Conservation (phyloP, 2,329 filamentous ascomycete genomes). For the Colletotrichum magnum region DNA sequence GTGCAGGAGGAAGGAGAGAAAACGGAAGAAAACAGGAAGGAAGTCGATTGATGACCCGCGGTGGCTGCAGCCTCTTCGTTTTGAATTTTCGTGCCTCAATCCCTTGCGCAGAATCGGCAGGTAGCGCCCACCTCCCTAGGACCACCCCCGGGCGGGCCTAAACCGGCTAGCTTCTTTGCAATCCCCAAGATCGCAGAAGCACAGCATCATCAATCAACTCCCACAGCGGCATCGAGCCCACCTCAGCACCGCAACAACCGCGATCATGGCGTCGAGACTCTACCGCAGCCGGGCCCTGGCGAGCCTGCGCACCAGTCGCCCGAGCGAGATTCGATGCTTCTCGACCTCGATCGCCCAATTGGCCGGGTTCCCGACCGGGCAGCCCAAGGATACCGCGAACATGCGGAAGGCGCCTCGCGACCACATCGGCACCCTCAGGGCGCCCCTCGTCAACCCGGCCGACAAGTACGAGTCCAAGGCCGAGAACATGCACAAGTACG, state of each 20-base stretch:
- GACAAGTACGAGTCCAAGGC: constrained; percentile 93
- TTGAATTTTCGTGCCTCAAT: background rate
- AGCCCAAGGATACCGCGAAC: constrained; percentile 74
- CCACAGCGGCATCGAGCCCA: constrained; percentile 40
- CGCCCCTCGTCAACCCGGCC: constrained; percentile 87
- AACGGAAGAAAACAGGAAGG: background rate
- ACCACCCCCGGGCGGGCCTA: constrained; percentile 18
- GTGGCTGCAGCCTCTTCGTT: background rate
- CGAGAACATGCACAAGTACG: constrained; percentile 92
- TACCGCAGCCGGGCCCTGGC: constrained; percentile 69
- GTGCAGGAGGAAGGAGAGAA: background rate
- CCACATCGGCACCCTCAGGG: constrained; percentile 73
- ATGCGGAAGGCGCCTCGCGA: constrained; percentile 75
- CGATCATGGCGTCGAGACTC: constrained; percentile 73
- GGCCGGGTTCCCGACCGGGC: constrained; percentile 41
- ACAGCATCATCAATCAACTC: constrained; percentile 41
- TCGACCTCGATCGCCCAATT: constrained; percentile 43
- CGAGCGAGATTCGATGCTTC: constrained; percentile 41
- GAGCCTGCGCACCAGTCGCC: constrained; percentile 42
- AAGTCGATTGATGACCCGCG: too few relatives aligned
- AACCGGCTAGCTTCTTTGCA: constrained; percentile 37
- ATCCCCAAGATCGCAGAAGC: constrained; percentile 32
- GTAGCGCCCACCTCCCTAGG: background rate
- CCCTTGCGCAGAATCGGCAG: background rate
- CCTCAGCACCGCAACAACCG: constrained; percentile 37